phyloP scores from a whole-genome alignment of 1,284 basidiomycete genomes.

The Spongiforma sp. region DNA sequence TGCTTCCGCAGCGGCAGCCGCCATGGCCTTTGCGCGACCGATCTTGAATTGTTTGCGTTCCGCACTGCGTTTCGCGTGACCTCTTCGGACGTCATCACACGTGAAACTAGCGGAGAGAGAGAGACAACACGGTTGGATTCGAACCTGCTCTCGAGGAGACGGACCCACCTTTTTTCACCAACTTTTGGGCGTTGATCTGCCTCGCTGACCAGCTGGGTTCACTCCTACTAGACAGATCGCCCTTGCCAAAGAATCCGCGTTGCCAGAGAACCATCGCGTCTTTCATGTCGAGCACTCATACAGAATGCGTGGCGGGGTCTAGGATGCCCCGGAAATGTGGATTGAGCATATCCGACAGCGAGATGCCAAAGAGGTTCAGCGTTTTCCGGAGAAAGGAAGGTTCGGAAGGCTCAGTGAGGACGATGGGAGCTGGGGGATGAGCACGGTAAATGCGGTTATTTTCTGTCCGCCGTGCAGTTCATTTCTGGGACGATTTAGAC shows the following conservation, averaged over 20 bases:
- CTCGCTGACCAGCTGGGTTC: constrained; percentile 93
- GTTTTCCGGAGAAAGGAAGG: constrained; percentile 45
- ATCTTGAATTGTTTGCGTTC: constrained; percentile 92
- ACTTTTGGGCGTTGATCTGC: constrained; percentile 68
- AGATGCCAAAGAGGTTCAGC: constrained; percentile 60
- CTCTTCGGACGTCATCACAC: constrained; percentile 82
- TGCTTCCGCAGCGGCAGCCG: constrained; percentile 73
- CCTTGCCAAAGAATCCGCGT: constrained; percentile 97
- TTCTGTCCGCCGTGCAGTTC: constrained; percentile 58
- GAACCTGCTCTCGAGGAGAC: not conserved
- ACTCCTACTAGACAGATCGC: constrained; percentile 88
- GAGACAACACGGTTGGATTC: too few relatives aligned
- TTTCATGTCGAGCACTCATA: constrained; percentile 74
- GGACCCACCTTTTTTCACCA: constrained; percentile 57
- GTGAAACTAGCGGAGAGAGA: too few relatives aligned
- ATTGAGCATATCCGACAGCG: constrained; percentile 54
- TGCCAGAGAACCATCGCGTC: constrained; percentile 82
- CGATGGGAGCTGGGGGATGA: constrained; percentile 65
- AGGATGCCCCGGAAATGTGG: constrained; percentile 73
- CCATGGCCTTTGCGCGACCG: constrained; percentile 83
- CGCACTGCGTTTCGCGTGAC: constrained; percentile 83
- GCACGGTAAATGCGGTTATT: constrained; percentile 72
- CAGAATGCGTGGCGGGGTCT: constrained; percentile 75
- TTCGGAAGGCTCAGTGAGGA: constrained; percentile 51
- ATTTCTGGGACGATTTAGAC: constrained; percentile 47